These are phyloP conservation scores for Alternaria tenuissima DNA, from an alignment of 2,329 filamentous ascomycete genomes.

Conservation along the genomic window DNA sequence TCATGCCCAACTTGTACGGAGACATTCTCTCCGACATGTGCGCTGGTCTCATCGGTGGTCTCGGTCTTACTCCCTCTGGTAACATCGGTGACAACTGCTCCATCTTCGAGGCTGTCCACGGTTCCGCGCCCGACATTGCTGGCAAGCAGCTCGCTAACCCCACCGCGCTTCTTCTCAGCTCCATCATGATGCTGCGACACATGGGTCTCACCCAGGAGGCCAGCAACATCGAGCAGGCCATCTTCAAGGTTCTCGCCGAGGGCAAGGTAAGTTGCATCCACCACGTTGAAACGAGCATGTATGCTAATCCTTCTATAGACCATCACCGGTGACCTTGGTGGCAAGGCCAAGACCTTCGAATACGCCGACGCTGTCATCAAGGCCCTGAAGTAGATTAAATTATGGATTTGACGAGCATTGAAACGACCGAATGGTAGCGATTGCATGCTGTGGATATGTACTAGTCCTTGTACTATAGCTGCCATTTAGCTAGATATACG, in stretches of 20 bases:
- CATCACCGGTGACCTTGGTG: constrained; percentile 94
- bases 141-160: constrained; percentile 97
- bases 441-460: constrained; percentile 52
- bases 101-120: constrained; percentile 99
- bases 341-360: constrained; percentile 94
- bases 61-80: constrained; percentile 94
- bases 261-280: constrained; percentile 72
- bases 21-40: constrained; percentile 99
- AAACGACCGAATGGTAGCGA: constrained; percentile 38
- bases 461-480: constrained; percentile 49
- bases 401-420: constrained; percentile 37
- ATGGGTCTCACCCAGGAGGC: constrained; percentile 91
- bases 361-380: constrained; percentile 92
- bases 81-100: constrained; percentile 99
- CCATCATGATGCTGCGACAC: constrained; percentile 99
- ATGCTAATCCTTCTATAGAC: constrained; percentile 54
- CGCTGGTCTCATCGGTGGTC: constrained; percentile 95
- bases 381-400: constrained; percentile 56
- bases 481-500: constrained; percentile 35
- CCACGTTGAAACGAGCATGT: neutral
- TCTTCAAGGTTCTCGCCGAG: constrained; percentile 93
- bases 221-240: constrained; percentile 87
- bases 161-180: constrained; percentile 91
- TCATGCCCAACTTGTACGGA: constrained; percentile 97
- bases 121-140: constrained; percentile 94